Conservation (phyloP, 805 yeast genomes). For the Millerozyma miso region DNA sequence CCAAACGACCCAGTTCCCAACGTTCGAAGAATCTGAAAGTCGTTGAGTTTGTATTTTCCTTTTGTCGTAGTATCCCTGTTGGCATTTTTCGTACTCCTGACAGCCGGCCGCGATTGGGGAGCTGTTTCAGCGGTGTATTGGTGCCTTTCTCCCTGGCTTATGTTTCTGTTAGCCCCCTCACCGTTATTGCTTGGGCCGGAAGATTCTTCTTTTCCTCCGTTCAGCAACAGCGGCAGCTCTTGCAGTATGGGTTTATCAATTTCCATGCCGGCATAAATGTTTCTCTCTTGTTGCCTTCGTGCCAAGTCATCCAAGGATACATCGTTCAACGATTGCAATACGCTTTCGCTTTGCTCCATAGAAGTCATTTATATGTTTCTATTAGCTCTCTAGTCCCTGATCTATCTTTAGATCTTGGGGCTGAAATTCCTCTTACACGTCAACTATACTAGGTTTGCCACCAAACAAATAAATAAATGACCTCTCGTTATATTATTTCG, state of each 20-base stretch:
- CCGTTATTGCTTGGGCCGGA: not conserved
- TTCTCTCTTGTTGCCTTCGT: slow-evolving; percentile 24
- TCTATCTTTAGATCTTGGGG: no score
- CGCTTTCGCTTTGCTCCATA: slow-evolving; percentile 20
- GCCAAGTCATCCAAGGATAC: slow-evolving; percentile 25
- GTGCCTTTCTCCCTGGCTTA: slow-evolving; percentile 2
- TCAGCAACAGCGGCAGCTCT: not conserved
- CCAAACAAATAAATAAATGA: no score
- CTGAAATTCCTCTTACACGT: no score
- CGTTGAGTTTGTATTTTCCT: slow-evolving; percentile 54
- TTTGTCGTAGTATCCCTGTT: slow-evolving; percentile 41
- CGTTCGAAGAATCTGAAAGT: slow-evolving; percentile 54
- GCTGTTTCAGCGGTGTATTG: not conserved
- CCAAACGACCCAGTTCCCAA: slow-evolving; percentile 63
- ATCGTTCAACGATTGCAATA: slow-evolving; percentile 21
- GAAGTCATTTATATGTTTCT: slow-evolving; percentile 16
- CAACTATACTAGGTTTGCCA: no score
- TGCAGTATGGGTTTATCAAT: not conserved
- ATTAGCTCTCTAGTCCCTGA: not conserved
- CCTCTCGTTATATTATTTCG: not conserved
- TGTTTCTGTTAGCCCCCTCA: not conserved
- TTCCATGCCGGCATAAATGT: slow-evolving; percentile 16
- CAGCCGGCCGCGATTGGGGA: not conserved
- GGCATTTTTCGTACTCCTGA: slow-evolving; percentile 10
- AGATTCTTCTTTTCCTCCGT: not conserved